Evolutionary conservation across 2,329 filamentous ascomycete species (phyloP), one percentile per base, ranked within the genome.

Genomic region (Rhinocladiella mackenziei): DNA sequence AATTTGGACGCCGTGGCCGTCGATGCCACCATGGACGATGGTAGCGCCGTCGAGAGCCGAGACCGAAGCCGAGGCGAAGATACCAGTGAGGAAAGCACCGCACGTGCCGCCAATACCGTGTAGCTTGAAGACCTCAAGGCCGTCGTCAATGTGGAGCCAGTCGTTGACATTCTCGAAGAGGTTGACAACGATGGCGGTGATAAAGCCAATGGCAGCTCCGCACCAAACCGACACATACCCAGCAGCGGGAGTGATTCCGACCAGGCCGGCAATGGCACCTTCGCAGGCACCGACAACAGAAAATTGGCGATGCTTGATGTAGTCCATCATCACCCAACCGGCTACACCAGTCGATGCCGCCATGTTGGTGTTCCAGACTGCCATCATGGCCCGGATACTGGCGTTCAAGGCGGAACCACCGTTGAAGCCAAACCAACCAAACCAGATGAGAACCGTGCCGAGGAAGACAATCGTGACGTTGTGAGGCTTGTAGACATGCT

Each of bases 281-380:
- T 86, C 92, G 69, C 89, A 95, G 73, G 94, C 94, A 2, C 88
- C 89, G 17, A 94, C 86, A 2, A 87, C 91, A 0, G 86, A 92
- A 84, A 86, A 95, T 70, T 94, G 94, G 59, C 80, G 78, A 36
- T 94, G 76, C 47, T 88, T 79, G 67, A 94, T 94, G 63, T 95
- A 77, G 87, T 48, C 94, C 74, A 23, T 94, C 71, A 64, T 86
- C 89, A 89, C 35, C 70, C 57, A 18, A 86, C 94, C 22, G 86
- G 94, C 82, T 31, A 88, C 88, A 45, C 86, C 89, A 6, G 87
- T 78, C 45, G 84, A 87, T 25, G 88, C 89, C 14, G 88, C 83
- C 19, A 94, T 70, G 63, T 94, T 92, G 40, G 89, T 94, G 34
- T 91, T 86, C 2, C 91, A 75, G 11, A 84, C 84, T 26, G 89